Percentiles rank a stretch among this genome's conserved stretches.
These are phyloP conservation scores for Balakata baccata DNA, from an alignment of 345 rosid species.

Conservation along the genomic window DNA sequence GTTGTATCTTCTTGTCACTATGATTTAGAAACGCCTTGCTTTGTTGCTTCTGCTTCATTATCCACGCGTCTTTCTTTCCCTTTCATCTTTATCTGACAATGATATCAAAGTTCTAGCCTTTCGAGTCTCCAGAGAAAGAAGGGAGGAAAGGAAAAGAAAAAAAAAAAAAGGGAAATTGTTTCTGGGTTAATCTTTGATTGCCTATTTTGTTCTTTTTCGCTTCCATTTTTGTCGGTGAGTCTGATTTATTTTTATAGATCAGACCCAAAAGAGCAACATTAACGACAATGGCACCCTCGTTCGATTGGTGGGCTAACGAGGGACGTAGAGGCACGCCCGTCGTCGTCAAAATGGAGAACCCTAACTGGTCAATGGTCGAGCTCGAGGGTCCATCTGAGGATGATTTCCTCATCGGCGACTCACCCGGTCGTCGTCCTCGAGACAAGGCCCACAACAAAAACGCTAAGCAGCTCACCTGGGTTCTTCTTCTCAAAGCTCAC, in stretches of 20 bases:
- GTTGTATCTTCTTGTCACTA: conserved; percentile 21
- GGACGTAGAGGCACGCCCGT: conserved; percentile 85
- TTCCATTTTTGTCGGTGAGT: background rate
- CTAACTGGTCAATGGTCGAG: conserved; percentile 98
- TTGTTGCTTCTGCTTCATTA: conserved; percentile 18
- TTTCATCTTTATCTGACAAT: conserved; percentile 31
- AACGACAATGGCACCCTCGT: conserved; percentile 62
- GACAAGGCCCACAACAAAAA: conserved; percentile 73
- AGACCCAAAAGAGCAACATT: background rate
- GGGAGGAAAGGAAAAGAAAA: too few species aligned
- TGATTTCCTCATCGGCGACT: conserved; percentile 53
- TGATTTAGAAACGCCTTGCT: conserved; percentile 31
- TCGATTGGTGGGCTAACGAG: conserved; percentile 80
- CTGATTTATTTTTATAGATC: conserved; percentile 13
- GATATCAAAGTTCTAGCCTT: conserved; percentile 36
- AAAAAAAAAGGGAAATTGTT: background rate
- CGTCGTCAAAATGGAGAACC: conserved; percentile 96
- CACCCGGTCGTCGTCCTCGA: conserved; percentile 25
- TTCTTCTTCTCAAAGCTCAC: conserved; percentile 88
- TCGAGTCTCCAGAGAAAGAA: background rate
- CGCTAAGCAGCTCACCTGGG: conserved; percentile 99
- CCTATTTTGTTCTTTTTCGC: too few species aligned
- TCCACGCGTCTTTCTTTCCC: conserved; percentile 40
- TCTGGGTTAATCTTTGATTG: background rate
- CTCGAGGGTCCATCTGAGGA: conserved; percentile 72